Base-by-base conservation (phyloP, 2,329 filamentous ascomycete species). In the Calonectria crousiana region DNA sequence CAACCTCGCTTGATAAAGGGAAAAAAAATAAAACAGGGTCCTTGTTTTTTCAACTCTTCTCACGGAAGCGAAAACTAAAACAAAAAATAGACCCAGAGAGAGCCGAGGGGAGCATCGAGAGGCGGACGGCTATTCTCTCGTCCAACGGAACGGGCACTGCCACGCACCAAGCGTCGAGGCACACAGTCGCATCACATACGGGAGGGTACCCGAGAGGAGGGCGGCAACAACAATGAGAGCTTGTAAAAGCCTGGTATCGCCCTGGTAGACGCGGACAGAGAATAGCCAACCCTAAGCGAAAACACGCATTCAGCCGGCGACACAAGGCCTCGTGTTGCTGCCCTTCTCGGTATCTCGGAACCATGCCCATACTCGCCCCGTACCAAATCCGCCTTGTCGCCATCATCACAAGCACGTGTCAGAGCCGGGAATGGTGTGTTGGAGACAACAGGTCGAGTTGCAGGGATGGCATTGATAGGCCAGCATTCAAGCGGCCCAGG, bases 321-420 rank as follows among this genome's bases (percentile, higher is more conserved):
- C 52, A 56, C 52, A 56, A 56, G 28, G 52, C 28, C 6, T 32
- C 36, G 56, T 36, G 34, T 38, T 16, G 14, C 60, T 47, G 67
- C 67, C 67, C 52, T 41, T 34, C 65, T 67, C 26, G 65, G 65
- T 38, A 53, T 67, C 47, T 67, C 47, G 65, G 65, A 36, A 53
- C 49, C 47, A n/a, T 18, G 16, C 32, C 30, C 34, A 14, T 67
- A 67, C 41, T 32, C 23, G 34, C 65, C 34, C 14, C 23, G 49
- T 68, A 56, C 36, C 26, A 38, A 36, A 30, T 23, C 23, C 23
- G 32, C 32, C 20, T 30, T 56, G 30, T 47, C 30, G 44, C 58
- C 60, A 68, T 47, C 66, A 56, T 60, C 70, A 62, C 74, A 74
- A 80, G 79, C 79, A 81, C 79, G 79, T 81, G 79, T 81, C 79